phyloP scores from a whole-genome alignment of 2,329 filamentous ascomycete genomes.

The Fusarium lateritium region DNA sequence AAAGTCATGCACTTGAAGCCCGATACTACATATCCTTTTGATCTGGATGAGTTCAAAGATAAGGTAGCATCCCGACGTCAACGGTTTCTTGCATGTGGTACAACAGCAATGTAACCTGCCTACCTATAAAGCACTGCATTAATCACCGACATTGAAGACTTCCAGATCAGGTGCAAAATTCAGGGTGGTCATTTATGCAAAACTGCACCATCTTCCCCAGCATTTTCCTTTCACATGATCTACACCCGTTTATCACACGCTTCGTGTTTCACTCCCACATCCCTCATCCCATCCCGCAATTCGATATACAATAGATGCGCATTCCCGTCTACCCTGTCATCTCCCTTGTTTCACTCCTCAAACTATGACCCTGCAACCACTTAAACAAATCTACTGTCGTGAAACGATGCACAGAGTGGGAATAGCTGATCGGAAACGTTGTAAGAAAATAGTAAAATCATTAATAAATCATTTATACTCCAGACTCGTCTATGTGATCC shows the following conservation, averaged over 20 bases:
- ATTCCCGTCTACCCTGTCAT: slow-evolving; percentile 26
- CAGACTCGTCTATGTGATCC: slow-evolving; percentile 36
- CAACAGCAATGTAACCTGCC: not conserved
- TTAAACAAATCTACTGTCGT: slow-evolving; percentile 1
- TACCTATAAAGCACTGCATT: not conserved
- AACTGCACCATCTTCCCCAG: slow-evolving; percentile 5
- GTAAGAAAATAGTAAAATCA: not conserved
- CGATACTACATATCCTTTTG: not conserved
- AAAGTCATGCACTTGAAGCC: slow-evolving; percentile 16
- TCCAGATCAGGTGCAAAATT: slow-evolving; percentile 27
- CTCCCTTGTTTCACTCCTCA: slow-evolving; percentile 34
- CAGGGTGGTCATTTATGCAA: slow-evolving; percentile 32
- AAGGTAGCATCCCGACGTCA: slow-evolving; percentile 11
- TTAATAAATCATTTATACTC: slow-evolving; percentile 30
- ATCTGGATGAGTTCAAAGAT: not conserved
- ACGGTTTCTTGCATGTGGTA: slow-evolving; percentile 13
- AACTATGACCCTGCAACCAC: slow-evolving; percentile 25
- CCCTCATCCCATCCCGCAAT: slow-evolving; percentile 43
- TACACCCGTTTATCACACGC: slow-evolving; percentile 18
- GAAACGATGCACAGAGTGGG: slow-evolving; percentile 6
- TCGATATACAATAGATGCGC: slow-evolving; percentile 14
- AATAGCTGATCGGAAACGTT: not conserved
- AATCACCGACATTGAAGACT: not conserved
- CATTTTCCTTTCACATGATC: slow-evolving; percentile 27
- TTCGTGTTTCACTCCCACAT: slow-evolving; percentile 26